Evolutionary conservation across 208 protist genomes (phyloP), one percentile per base, ranked within the genome.

Genomic region (Kentomonas sorsogonicus): DNA sequence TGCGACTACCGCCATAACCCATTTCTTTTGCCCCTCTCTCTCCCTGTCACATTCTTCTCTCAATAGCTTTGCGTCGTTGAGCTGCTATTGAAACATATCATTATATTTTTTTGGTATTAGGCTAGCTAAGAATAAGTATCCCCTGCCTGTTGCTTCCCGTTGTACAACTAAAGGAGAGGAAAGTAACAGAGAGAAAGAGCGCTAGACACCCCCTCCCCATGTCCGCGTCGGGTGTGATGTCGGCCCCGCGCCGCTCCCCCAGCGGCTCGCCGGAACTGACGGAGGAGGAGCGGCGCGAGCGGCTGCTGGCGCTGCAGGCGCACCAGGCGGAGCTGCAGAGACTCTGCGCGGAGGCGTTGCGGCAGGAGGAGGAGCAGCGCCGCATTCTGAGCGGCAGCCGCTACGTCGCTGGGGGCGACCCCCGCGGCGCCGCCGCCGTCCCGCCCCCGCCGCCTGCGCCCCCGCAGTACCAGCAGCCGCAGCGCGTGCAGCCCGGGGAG

Each of bases 261-360:
- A 52, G 44, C n/a, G n/a, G 55, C n/a, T 46, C 38, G 25, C 25
- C 4, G 13, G 53, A 75, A 9, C 47, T 45, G 1, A 53, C 45
- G 7, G 51, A 60, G 20, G 58, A 23, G 2, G 65, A 68, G 31
- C 70, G 67, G 23, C 71, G 61, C 7, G 60, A 63, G 5, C 77
- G 80, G n/a, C 50, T 93, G 25, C 45, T 71, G 31, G 68, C 83
- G 50, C 53, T 93, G 45, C 76, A 85, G 47, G 62, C 69, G 38
- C 66, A 72, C 13, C 85, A 92, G 58, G 45, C 58, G 31, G 63
- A 59, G 16, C 70, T 92, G 4, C 70, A 86, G 53, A 60, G 48
- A 11, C 63, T 92, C 6, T 92, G 81, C 60, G 85, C 83, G 48
- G 79, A 67, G 33, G 78, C 79, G 2, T 48, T 89, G 22, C 56